Evolutionary conservation across 192 early-diverging fungal species (phyloP).

Genomic region (Podila horticola): DNA sequence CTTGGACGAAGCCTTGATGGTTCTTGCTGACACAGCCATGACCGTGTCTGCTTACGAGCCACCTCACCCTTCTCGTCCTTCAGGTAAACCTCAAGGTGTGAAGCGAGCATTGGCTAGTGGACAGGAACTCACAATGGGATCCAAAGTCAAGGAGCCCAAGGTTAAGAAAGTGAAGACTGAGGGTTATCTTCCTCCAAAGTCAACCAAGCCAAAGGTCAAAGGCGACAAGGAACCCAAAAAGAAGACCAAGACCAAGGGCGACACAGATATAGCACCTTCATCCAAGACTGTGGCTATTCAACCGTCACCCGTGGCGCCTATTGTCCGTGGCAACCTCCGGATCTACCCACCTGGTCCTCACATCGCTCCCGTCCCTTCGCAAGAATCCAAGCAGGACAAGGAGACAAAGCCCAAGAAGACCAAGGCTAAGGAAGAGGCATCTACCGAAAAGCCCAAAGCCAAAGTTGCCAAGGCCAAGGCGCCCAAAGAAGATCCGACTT

Average conservation of each 20-base stretch:
- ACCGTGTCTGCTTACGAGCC: conserved; percentile 15
- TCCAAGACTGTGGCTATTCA: conserved; percentile 2
- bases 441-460: not conserved
- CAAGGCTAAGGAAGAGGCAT: not conserved
- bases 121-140: not conserved
- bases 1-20: conserved; percentile 46
- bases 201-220: conserved; percentile 19
- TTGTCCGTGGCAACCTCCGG: conserved; percentile 47
- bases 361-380: conserved; percentile 6
- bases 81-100: not conserved
- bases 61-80: not conserved
- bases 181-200: conserved; percentile 1
- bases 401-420: conserved; percentile 6
- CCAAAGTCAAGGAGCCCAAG: conserved; percentile 18
- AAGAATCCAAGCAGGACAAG: not conserved
- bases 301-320: conserved; percentile 24
- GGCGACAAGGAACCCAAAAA: not conserved
- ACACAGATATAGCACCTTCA: not conserved
- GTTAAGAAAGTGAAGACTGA: conserved; percentile 34
- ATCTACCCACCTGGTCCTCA: conserved; percentile 50
- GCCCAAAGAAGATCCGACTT: not conserved
- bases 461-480: not conserved
- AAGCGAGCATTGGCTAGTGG: conserved; percentile 4
- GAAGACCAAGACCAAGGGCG: conserved; percentile 8
- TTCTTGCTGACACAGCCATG: conserved; percentile 47